Percentiles rank a stretch among this genome's conserved stretches.
phyloP scores from a whole-genome alignment of 176 grass and related monocot species.

The Aegilops bicornis region DNA sequence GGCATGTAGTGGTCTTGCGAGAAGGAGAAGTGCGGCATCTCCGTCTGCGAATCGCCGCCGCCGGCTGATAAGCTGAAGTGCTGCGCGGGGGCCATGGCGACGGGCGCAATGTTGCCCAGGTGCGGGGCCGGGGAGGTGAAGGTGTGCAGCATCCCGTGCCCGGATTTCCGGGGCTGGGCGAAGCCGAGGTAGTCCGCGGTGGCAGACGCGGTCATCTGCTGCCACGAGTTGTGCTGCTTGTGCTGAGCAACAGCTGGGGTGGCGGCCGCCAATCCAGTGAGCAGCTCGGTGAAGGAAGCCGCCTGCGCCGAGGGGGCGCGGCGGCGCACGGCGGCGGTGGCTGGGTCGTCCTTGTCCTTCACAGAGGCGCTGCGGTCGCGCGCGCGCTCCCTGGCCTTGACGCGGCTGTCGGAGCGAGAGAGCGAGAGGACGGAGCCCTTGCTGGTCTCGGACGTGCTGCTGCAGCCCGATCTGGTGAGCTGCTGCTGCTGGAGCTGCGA shows the following conservation, averaged over 20 bases:
- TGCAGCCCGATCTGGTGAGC: conserved; percentile 65
- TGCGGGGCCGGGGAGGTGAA: conserved; percentile 50
- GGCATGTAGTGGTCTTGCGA: conserved; percentile 69
- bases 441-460: conserved; percentile 87
- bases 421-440: conserved; percentile 88
- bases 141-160: conserved; percentile 14
- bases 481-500: conserved; percentile 12
- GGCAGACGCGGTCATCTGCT: conserved; percentile 36
- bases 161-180: conserved; percentile 37
- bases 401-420: conserved; percentile 70
- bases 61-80: conserved; percentile 29
- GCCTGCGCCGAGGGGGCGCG: conserved; percentile 25
- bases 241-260: conserved; percentile 11
- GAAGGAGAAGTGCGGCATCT: conserved; percentile 83
- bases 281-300: conserved; percentile 75
- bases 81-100: conserved; percentile 28
- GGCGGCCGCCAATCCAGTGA: conserved; percentile 53
- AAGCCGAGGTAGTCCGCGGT: conserved; percentile 61
- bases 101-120: conserved; percentile 26
- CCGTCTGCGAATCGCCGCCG: conserved; percentile 16
- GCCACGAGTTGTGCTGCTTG: conserved; percentile 35
- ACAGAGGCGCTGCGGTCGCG: conserved; percentile 45
- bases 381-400: conserved; percentile 77
- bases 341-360: conserved; percentile 25
- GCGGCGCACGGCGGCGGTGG: background rate